Evolutionary conservation across 1,284 basidiomycete genomes (phyloP), one percentile per base, ranked within the genome.

Genomic region (Leccinum pachyderme): DNA sequence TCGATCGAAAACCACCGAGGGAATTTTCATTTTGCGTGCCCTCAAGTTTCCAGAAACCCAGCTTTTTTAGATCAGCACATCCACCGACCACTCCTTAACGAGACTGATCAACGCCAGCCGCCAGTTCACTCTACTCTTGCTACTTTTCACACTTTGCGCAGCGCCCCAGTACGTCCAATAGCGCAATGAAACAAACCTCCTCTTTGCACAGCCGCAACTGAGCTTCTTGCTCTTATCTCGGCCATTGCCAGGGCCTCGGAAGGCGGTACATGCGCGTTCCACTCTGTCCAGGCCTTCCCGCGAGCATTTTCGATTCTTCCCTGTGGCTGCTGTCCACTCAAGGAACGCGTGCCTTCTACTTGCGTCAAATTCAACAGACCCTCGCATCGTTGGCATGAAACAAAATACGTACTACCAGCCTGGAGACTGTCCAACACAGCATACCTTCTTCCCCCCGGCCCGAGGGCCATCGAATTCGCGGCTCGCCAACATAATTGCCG

Each of bases 201-300:
- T 18, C 18, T 18, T 18, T 13, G 18, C 49, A 53, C 53, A 43
- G 65, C 66, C 66, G 64, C 51, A 15, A n/a, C n/a, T 12, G 2
- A 28, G 27, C 8, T 28, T 25, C 43, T 44, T 51, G 6, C 39
- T 44, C 63, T 68, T 69, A 64, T 70, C 65, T 62, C 53, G 56
- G 64, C 47, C 63, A 50, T 68, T 59, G 56, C 62, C 64, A 18
- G 18, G 18, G 18, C 53, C 32, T 11, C 29, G 9, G n/a, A 22
- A 22, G 46, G 35, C 45, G 15, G 27, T 44, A 24, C 39, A 22
- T 28, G n/a, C 24, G 13, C 24, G 12, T 27, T 9, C 44, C 22
- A 1, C 9, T 41, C 44, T 18, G 31, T 31, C 41, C 41, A 7
- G 37, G 28, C 43, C 59, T 27, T 70, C 65, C 69, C 65, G 67